Percentiles rank a stretch among this genome's conserved stretches.
phyloP scores from a whole-genome alignment of 1,139 yeast species.

The Meyerozyma athensensis region DNA sequence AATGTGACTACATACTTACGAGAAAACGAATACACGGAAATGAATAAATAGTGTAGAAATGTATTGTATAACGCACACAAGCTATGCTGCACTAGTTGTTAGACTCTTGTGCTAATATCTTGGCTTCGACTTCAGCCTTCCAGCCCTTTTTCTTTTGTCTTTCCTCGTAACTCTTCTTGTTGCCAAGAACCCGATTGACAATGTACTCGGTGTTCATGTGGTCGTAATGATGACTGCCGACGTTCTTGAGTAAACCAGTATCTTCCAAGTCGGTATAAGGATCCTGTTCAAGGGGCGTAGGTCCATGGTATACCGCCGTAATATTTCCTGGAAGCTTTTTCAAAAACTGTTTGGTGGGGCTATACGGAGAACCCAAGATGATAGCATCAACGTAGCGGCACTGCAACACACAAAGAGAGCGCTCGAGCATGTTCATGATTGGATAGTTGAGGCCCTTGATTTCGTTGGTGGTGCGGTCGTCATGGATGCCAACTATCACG shows the following conservation, averaged over 20 bases:
- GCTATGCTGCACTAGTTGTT: background rate
- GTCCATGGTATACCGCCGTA: conserved; percentile 58
- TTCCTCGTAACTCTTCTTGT: conserved; percentile 67
- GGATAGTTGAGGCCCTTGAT: conserved; percentile 70
- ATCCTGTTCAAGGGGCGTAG: conserved; percentile 41
- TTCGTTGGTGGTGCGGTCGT: conserved; percentile 53
- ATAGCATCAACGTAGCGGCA: conserved; percentile 81
- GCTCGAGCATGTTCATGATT: conserved; percentile 81
- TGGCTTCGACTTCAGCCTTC: conserved; percentile 46
- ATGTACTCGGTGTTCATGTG: conserved; percentile 60
- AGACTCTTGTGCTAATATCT: conserved; percentile 21
- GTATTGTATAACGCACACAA: background rate
- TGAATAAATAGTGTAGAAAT: background rate
- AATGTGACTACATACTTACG: background rate
- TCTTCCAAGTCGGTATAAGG: conserved; percentile 39
- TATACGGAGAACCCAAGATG: conserved; percentile 62
- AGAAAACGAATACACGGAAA: background rate
- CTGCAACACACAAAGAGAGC: conserved; percentile 83
- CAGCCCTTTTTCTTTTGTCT: conserved; percentile 77
- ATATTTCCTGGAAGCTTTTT: conserved; percentile 35
- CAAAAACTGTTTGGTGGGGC: conserved; percentile 40
- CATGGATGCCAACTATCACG: conserved; percentile 68
- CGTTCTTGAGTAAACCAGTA: conserved; percentile 34
- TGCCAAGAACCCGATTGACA: conserved; percentile 61
- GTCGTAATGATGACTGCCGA: conserved; percentile 55